These are phyloP conservation scores for sweet orange (Citrus sinensis) DNA, from an alignment of 345 rosid genomes.

Conservation along the genomic window DVS_A1.0 CM039167.1:24341501-24342000, in stretches of 20 bases:
- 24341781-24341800: background rate
- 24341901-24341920: constrained; percentile 29
- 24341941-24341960: constrained; percentile 35
- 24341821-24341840: constrained; percentile 33
- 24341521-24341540: no score
- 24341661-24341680: background rate
- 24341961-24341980: constrained; percentile 29
- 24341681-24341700: constrained; percentile 3
- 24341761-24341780: constrained; percentile 10
- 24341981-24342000: constrained; percentile 28
- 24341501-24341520: no score
- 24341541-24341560: no score
- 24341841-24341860: constrained; percentile 39
- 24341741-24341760: constrained; percentile 2
- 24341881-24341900: constrained; percentile 35
- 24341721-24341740: constrained; percentile 15
- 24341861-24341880: constrained; percentile 13
- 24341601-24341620: constrained; percentile 4
- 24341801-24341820: constrained; percentile 3
- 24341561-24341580: constrained; percentile 13
- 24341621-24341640: background rate
- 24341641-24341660: constrained; percentile 9
- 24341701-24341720: constrained; percentile 4
- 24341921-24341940: constrained; percentile 13
- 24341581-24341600: constrained; percentile 36